phyloP scores from a whole-genome alignment of 169 alveolate species.

The Babesia gibsoni region DNA sequence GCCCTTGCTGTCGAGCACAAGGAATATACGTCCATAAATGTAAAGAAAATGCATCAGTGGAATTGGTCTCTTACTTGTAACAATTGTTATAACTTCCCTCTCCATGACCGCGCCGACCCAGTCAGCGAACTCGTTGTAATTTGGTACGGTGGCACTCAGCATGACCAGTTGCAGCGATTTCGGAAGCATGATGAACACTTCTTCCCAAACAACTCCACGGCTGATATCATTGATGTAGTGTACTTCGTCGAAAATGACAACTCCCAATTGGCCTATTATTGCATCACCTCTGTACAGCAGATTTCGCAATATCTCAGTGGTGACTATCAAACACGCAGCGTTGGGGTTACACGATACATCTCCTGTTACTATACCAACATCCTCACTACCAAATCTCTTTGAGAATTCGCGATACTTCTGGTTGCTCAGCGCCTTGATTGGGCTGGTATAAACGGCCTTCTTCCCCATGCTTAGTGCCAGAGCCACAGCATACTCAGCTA shows the following conservation, averaged over 20 bases:
- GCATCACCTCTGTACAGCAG: constrained; percentile 86
- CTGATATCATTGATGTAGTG: constrained; percentile 96
- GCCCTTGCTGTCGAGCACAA: constrained; percentile 49
- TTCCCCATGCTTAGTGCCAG: constrained; percentile 88
- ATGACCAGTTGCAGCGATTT: constrained; percentile 88
- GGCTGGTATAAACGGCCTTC: constrained; percentile 96
- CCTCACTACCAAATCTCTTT: constrained; percentile 70
- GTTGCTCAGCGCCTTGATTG: constrained; percentile 97
- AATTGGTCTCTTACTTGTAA: constrained; percentile 92
- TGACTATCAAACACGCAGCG: constrained; percentile 95
- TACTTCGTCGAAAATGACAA: constrained; percentile 98
- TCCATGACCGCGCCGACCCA: constrained; percentile 95
- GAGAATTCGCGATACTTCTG: constrained; percentile 94
- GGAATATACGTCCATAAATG: constrained; percentile 55
- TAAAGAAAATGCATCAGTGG: constrained; percentile 93
- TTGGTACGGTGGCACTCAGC: constrained; percentile 98
- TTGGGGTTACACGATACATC: constrained; percentile 94
- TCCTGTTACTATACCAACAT: constrained; percentile 97
- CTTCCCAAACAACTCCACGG: constrained; percentile 99
- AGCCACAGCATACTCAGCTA: constrained; percentile 98
- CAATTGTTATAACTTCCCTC: constrained; percentile 90
- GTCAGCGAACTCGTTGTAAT: constrained; percentile 96
- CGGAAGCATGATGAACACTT: constrained; percentile 92
- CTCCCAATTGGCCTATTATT: constrained; percentile 86
- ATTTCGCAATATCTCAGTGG: constrained; percentile 96